Evolutionary conservation across 2,329 filamentous ascomycete genomes (phyloP).

Genomic region (Proliferodiscus dingleyae): DNA sequence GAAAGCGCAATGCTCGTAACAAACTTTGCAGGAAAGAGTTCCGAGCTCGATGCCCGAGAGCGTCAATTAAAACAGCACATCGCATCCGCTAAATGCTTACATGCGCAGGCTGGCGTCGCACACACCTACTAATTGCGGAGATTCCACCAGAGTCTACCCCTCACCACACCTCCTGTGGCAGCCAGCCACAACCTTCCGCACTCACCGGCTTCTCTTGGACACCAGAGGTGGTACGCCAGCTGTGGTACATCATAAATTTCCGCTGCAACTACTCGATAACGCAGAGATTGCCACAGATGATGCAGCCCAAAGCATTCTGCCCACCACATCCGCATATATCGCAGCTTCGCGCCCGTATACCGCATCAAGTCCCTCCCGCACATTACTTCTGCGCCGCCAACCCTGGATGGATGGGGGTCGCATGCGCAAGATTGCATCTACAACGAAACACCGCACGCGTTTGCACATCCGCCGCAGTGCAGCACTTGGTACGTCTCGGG

Average conservation of each 20-base stretch:
- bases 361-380: background rate
- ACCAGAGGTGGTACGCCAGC: background rate
- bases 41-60: background rate
- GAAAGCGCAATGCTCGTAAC: no score
- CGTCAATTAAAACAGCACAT: no score
- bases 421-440: background rate
- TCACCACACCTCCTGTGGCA: background rate
- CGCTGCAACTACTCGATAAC: background rate
- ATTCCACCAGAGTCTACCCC: background rate
- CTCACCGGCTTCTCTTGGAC: no score
- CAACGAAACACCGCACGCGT: background rate
- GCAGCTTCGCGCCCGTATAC: background rate
- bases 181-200: background rate
- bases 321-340: background rate
- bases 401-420: slow-evolving; percentile 7
- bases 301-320: background rate
- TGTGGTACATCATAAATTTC: background rate
- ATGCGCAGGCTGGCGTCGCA: slow-evolving; percentile 1
- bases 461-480: slow-evolving; percentile 2
- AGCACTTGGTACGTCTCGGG: slow-evolving; percentile 8
- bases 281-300: background rate
- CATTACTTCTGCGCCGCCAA: background rate
- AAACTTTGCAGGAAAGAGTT: background rate
- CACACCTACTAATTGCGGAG: background rate
- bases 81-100: background rate